Base-by-base conservation (phyloP, 176 grass and related monocot genomes). In the Echinochloa phyllopogon region DNA sequence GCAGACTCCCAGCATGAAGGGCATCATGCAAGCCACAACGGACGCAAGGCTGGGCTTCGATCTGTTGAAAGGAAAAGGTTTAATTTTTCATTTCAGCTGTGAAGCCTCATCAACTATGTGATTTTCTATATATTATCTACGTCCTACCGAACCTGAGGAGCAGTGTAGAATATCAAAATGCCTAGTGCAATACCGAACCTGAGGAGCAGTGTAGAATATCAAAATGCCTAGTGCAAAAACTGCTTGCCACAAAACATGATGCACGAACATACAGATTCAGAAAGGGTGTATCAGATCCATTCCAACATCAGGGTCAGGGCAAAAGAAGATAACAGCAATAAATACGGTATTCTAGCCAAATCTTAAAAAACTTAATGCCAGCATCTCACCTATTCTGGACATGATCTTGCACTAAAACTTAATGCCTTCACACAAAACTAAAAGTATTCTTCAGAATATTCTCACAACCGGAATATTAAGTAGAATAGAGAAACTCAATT, bases 21-120 rank as follows among this genome's bases (percentile, higher is more conserved):
- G 94, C 94, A 96, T 92, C 88, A 95, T 92, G 86, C 97, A 99
- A 72, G 91, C 97, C 69, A 99, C 91, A 79, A 89, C 83, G 11
- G 97, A 92, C 23, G 97, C 97, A 48, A 96, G 78, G 73, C 90
- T 96, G n/a, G 86, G 94, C 75, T 95, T 99, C 33, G 97, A 99
- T 65, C 91, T 99, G 85, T 55, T 63, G 11, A 65, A 69, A 78
- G 42, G n/a, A 43, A 84, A 27, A 78, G 51, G 25, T 77, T 77
- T 47, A 4, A 53, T 51, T 68, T 79, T 66, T 25, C 10, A 11
- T 5, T 69, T 55, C 40, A 74, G n/a, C 20, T 57, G 13, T 41
- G 23, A 64, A 36, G 20, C 57, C 61, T 82, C 29, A 12, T 60
- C 57, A 69, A 6, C 63, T 3, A 57, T 6, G 4, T n/a, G 27